Base-by-base conservation (phyloP, 2,329 filamentous ascomycete species). In the Pezicula radicicola region DNA sequence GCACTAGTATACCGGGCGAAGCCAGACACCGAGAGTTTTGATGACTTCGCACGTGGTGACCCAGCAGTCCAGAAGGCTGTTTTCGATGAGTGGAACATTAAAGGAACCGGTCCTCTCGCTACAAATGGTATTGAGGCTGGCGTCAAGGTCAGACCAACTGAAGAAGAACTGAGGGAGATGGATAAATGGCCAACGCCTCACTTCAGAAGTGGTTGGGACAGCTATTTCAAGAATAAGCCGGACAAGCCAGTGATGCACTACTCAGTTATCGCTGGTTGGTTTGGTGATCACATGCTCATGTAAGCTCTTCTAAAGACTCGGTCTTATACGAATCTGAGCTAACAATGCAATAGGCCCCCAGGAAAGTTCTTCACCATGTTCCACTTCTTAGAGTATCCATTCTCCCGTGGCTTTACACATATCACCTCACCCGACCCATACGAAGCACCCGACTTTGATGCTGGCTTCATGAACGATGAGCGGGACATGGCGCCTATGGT, bases 231-330 rank as follows among this genome's bases (percentile, higher is more conserved):
- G 74, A 72, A 92, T 66, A 91, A 91, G 74, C 87, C 87, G 1
- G 88, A 92, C 70, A 92, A 92, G 77, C 89, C 88, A 0, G 88
- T 92, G 41, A 92, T 92, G 88, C 89, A 92, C 66, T 92, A 92
- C 71, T 87, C 80, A 1, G 81, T 91, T 50, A 91, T 92, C 63
- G 75, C 86, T 15, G 85, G 59, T 35, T 82, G 76, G 76, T 82
- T 82, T 30, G 79, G 80, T 28, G 79, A 83, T 65, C 79, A 82
- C 60, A 82, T 81, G 76, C 68, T 82, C 43, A 78, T 82, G 78
- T 76, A 60, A 63, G 73, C 58, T 41, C 28, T 36, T 15, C 39
- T 10, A 16, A 1, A 6, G 37, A 13, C 12, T 33, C 30, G 3
- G 12, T 33, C 30, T 33, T 33, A 10, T 33, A 6, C 30, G 9